Base-by-base conservation (phyloP, 2,329 filamentous ascomycete genomes). In the Lasiodiplodia citricola region DNA sequence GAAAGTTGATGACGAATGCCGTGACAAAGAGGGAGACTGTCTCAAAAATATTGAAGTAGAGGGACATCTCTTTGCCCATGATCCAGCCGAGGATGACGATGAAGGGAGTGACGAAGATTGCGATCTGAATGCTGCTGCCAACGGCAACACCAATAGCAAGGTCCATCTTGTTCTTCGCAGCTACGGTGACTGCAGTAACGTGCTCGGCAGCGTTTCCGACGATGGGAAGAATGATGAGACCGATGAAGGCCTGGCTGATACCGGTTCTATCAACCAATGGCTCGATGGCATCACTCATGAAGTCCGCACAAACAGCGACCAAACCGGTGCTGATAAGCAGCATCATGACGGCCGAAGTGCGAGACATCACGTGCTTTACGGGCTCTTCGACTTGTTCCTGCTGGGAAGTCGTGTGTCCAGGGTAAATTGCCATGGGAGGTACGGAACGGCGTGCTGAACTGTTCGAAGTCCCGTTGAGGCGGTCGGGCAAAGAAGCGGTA, bases 191-290 rank as follows among this genome's bases (percentile, higher is more conserved):
- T 7, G 92, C 92, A 0, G 92, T 94, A 23, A 92, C 91, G 82
- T 94, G 92, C 81, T 94, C 92, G 16, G 91, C 92, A 2, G 92
- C 92, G 74, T 94, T 94, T 50, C 92, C 91, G n/a, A 94, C 92
- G 73, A 94, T 93, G 10, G 92, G 92, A 4, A 95, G 82, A 65
- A 95, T 88, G 73, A 95, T 94, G 13, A 94, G 85, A 74, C 92
- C 92, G 70, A 94, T 90, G 71, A 95, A 94, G 41, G 91, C 90
- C 75, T 92, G 86, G 70, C 87, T 91, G 69, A 94, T 83, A 14
- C 80, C 81, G 16, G 87, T 88, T 3, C 83, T 79, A 21, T 83
- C 80, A 2, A 91, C 88, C 78, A 94, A 88, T 6, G 84, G 84
- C 65, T 91, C 87, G 72, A 94, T 94, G 47, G 90, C 88, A 71